These are phyloP conservation scores for Apiotrichum akiyoshidainum DNA, from an alignment of 1,284 basidiomycete species.

Conservation along the genomic window DNA sequence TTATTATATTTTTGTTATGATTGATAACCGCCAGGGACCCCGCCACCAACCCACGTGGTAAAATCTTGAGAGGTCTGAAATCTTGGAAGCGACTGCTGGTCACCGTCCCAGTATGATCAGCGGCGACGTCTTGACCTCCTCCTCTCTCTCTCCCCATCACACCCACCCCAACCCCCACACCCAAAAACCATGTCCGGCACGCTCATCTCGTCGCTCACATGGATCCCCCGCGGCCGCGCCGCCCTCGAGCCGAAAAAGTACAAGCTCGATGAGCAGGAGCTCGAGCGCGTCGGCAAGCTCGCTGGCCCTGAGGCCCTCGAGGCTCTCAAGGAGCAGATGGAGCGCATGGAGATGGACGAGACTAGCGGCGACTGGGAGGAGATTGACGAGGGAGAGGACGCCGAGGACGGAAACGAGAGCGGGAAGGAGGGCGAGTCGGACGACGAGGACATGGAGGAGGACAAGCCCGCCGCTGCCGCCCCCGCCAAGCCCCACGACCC, in stretches of 20 bases:
- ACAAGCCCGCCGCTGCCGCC: constrained; percentile 33
- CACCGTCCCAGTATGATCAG: background rate
- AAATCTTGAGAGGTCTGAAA: constrained; percentile 1
- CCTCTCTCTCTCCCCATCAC: background rate
- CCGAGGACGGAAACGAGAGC: constrained; percentile 40
- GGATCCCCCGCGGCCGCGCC: constrained; percentile 82
- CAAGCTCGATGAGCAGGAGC: constrained; percentile 83
- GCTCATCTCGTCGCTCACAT: constrained; percentile 57
- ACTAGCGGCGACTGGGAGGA: constrained; percentile 46
- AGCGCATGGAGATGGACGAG: constrained; percentile 63
- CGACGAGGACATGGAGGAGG: constrained; percentile 34
- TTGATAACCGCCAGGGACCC: background rate
- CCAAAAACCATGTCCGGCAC: constrained; percentile 46
- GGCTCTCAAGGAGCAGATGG: constrained; percentile 71
- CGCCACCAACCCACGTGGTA: constrained; percentile 1
- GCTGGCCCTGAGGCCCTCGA: constrained; percentile 80
- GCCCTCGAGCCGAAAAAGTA: constrained; percentile 79
- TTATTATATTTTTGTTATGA: background rate
- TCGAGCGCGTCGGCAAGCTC: constrained; percentile 83
- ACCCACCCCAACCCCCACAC: background rate
- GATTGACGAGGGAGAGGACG: constrained; percentile 35
- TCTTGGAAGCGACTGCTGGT: background rate
- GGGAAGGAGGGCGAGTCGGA: constrained; percentile 56
- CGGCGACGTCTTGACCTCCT: background rate
- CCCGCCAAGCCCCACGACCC: constrained; percentile 52